These are phyloP conservation scores for Epichloe gansuensis DNA, from an alignment of 2,329 filamentous ascomycete species.

Conservation along the genomic window DNA sequence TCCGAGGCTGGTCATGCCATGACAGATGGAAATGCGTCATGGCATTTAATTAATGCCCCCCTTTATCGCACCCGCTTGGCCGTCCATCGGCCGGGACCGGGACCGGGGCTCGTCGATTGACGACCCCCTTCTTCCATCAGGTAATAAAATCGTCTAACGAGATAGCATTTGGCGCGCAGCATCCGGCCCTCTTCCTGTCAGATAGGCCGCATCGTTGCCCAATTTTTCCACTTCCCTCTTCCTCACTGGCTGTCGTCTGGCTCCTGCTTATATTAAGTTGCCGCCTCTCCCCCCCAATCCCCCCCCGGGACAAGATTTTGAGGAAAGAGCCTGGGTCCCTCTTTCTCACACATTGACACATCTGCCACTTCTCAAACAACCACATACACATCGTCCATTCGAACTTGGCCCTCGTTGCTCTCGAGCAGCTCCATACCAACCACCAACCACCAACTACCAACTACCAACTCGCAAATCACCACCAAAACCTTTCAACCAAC, in stretches of 20 bases:
- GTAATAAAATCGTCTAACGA: background rate
- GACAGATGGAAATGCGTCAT: slow-evolving; percentile 20
- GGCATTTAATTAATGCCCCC: background rate
- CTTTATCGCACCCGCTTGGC: slow-evolving; percentile 3
- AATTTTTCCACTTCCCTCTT: no score
- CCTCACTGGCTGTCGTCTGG: background rate
- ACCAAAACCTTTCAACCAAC: slow-evolving; percentile 7
- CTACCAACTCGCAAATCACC: background rate
- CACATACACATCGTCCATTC: background rate
- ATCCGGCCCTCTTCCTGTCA: no score
- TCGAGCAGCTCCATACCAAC: background rate
- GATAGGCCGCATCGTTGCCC: no score
- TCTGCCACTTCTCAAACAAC: no score
- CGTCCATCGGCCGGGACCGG: background rate
- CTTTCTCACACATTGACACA: background rate
- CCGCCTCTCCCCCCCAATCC: background rate
- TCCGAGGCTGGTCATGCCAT: slow-evolving; percentile 4
- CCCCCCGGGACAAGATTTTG: background rate
- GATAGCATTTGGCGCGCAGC: no score
- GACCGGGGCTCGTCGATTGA: no score
- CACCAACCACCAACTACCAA: background rate
- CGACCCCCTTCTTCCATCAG: background rate
- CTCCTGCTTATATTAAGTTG: background rate
- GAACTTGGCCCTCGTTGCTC: background rate
- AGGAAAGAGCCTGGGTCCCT: background rate